Evolutionary conservation across 2,329 filamentous ascomycete genomes (phyloP), one percentile per base, ranked within the genome.

Genomic region (Cytospora piceicola): DNA sequence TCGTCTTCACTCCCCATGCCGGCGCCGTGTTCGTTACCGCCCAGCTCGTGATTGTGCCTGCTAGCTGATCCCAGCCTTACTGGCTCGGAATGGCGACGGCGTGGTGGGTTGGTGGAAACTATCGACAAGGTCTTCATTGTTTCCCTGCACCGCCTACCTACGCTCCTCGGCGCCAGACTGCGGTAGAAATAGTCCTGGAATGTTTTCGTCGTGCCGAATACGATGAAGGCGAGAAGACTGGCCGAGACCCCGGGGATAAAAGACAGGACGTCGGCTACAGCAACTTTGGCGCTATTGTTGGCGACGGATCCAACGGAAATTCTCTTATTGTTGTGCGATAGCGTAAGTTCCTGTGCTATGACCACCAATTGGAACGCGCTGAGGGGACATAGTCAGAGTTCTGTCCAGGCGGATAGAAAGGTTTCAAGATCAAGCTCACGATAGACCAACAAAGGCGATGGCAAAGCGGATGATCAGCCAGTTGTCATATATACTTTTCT

Each of bases 381-480:
- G 52, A n/a, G 22, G 6, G 30, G 8, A 29, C 53, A 14, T 12
- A 15, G 32, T 61, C n/a, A 67, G 66, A 5, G 24, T 49, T 32
- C 11, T 8, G 39, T 20, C 42, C 6, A 12, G 29, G 8, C 24
- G 8, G 11, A 24, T 8, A 49, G 3, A 14, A 20, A 7, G 14
- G 20, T 32, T 12, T 11, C 11, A 14, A 9, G 7, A 17, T 27
- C 27, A 11, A 34, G 32, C 74, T 69, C 67, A 78, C 77, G 76
- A 73, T 52, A 82, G 69, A 14, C 80, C 74, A 3, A 78, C 63
- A 64, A 82, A 82, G 2, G 75, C 80, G 15, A 82, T 75, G 1
- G 76, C 76, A 67, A 83, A 83, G 12, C 81, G 78, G 8, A 78
- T 72, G 7, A 83, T 69, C 6, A 83, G 74, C 74, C 79, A 82